These are phyloP conservation scores for Venturiaceae sp. DNA, from an alignment of 2,329 filamentous ascomycete species.

Conservation along the genomic window DNA sequence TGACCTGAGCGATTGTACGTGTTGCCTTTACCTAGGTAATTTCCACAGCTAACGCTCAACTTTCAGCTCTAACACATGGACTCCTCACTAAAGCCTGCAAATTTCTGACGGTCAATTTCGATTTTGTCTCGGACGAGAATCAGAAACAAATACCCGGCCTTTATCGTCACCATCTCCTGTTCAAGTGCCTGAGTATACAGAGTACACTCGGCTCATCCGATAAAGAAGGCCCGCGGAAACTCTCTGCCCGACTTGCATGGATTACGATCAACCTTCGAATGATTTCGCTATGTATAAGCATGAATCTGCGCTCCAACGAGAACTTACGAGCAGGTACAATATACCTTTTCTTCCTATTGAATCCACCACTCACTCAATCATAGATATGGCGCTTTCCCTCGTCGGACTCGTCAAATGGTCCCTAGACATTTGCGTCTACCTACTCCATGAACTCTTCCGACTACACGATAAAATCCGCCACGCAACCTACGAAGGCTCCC, in stretches of 20 bases:
- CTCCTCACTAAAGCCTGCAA: constrained; percentile 59
- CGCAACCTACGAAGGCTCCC: constrained; percentile 16
- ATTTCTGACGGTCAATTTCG: constrained; percentile 45
- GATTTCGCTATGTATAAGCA: constrained; percentile 52
- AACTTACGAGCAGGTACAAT: constrained; percentile 16
- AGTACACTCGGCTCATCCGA: constrained; percentile 67
- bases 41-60: constrained; percentile 11
- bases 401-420: constrained; percentile 72
- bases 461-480: constrained; percentile 31
- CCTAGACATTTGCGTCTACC: constrained; percentile 51
- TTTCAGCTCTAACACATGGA: constrained; percentile 18
- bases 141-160: constrained; percentile 38
- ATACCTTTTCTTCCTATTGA: neutral
- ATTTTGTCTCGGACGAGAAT: constrained; percentile 68
- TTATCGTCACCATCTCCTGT: constrained; percentile 55
- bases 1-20: constrained; percentile 12
- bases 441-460: constrained; percentile 43
- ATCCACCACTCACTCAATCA: neutral
- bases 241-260: constrained; percentile 67
- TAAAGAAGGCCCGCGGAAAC: constrained; percentile 40
- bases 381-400: constrained; percentile 63
- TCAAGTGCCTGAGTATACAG: constrained; percentile 69
- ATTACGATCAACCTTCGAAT: constrained; percentile 66
- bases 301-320: constrained; percentile 43
- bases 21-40: neutral